Percentiles rank a stretch among this genome's conserved stretches.
phyloP scores from a whole-genome alignment of 164 flowering plant genomes.

The Santalum album region DNA sequence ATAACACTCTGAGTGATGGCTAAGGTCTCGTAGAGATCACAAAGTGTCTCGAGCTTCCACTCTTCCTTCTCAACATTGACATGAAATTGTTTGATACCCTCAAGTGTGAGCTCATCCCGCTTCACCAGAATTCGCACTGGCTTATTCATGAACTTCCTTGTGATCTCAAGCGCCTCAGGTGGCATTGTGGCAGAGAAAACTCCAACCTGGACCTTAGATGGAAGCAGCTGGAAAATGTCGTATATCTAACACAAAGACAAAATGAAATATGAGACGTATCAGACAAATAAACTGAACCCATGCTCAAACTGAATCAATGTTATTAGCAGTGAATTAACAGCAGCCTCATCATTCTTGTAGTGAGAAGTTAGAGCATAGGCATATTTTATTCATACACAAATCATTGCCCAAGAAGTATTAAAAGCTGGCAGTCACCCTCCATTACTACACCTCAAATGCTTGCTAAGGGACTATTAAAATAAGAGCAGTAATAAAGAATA shows the following conservation, averaged over 20 bases:
- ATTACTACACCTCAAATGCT: too few species aligned
- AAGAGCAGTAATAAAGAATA: too few species aligned
- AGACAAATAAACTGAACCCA: too few species aligned
- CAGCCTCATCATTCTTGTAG: too few species aligned
- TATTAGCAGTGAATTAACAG: too few species aligned
- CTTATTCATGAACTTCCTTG: constrained; percentile 3
- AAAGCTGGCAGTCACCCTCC: too few species aligned
- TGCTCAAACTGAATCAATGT: too few species aligned
- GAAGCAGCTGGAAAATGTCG: neutral
- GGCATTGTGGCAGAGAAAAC: constrained; percentile 7
- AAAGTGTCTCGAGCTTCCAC: constrained; percentile 3
- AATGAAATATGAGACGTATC: too few species aligned
- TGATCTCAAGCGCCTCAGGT: constrained; percentile 4
- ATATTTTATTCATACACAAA: too few species aligned
- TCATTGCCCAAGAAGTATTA: too few species aligned
- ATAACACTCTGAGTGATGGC: constrained; percentile 1
- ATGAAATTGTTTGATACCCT: constrained; percentile 1
- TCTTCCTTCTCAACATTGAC: constrained; percentile 3
- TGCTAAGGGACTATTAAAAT: too few species aligned
- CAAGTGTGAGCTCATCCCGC: constrained; percentile 3
- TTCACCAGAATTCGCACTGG: constrained; percentile 4
- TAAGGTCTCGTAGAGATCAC: constrained; percentile 1
- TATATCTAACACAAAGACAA: neutral
- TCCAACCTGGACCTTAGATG: constrained; percentile 1
- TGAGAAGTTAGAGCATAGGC: too few species aligned